Evolutionary conservation across 176 grass and related monocot species (phyloP).

Genomic region (Triticum monococcum): DNA sequence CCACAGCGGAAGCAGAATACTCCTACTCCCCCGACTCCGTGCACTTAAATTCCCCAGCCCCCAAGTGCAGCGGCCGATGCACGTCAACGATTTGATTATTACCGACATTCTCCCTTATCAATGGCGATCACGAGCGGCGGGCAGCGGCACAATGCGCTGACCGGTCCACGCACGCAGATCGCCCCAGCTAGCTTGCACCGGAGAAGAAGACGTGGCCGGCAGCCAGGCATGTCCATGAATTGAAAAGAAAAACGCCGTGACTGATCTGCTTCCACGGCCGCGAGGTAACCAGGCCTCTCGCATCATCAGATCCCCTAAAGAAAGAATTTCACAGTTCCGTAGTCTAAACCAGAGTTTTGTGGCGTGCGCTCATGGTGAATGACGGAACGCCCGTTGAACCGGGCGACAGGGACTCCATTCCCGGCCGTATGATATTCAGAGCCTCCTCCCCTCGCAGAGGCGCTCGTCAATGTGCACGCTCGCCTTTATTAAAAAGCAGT

Average conservation of each 20-base stretch:
- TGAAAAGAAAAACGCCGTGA: too few species aligned
- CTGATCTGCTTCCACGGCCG: neutral
- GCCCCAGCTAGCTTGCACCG: neutral
- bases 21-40: neutral
- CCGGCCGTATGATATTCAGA: neutral
- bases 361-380: conserved; percentile 39
- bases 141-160: conserved; percentile 11
- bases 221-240: neutral
- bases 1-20: neutral
- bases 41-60: conserved; percentile 35
- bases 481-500: conserved; percentile 28
- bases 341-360: conserved; percentile 22
- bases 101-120: conserved; percentile 46
- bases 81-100: conserved; percentile 50
- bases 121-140: conserved; percentile 29
- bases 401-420: conserved; percentile 10
- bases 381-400: conserved; percentile 40
- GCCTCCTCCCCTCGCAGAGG: neutral
- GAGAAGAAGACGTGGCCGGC: neutral
- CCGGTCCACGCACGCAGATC: conserved; percentile 29
- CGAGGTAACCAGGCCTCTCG: neutral
- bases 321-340: neutral
- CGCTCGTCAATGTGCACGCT: conserved; percentile 43
- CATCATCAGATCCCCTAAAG: neutral
- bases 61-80: conserved; percentile 32